A percentile compares a stretch with the other conserved stretches of the same genome.
Conservation (phyloP, 2,329 filamentous ascomycete genomes). For the Zymoseptoria ardabiliae region DNA sequence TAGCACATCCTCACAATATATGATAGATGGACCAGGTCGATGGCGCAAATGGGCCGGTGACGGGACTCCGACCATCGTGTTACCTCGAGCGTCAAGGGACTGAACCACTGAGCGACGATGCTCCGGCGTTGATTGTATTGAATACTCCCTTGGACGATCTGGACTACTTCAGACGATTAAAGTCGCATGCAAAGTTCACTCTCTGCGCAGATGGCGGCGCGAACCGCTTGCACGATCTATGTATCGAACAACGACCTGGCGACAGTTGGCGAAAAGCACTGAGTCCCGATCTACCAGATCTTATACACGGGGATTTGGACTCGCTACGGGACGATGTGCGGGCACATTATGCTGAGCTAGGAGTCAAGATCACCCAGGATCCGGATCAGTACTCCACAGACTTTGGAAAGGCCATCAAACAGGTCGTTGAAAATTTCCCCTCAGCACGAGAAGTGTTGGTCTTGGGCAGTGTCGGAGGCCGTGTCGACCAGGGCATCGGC, state of each 20-base stretch:
- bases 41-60: background rate
- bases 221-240: constrained; percentile 59
- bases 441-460: constrained; percentile 53
- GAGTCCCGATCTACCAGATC: constrained; percentile 36
- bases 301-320: constrained; percentile 86
- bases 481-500: constrained; percentile 86
- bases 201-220: constrained; percentile 90
- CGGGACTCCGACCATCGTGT: constrained; percentile 16
- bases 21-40: background rate
- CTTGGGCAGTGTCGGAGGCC: constrained; percentile 77
- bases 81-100: constrained; percentile 12
- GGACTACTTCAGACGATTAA: constrained; percentile 44
- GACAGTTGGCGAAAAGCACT: constrained; percentile 14
- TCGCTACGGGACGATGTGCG: constrained; percentile 60
- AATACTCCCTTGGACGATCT: constrained; percentile 53
- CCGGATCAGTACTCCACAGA: constrained; percentile 84
- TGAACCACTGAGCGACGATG: background rate
- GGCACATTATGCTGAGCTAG: constrained; percentile 57
- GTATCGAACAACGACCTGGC: constrained; percentile 22
- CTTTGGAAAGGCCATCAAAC: constrained; percentile 71
- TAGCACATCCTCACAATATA: background rate
- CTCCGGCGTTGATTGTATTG: constrained; percentile 47
- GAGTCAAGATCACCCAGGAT: constrained; percentile 59
- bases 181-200: constrained; percentile 51
- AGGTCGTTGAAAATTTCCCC: constrained; percentile 41